A percentile compares a stretch with the other conserved stretches of the same genome.
These are phyloP conservation scores for Eucalyptus marginata DNA, from an alignment of 345 rosid species.

Conservation along the genomic window DNA sequence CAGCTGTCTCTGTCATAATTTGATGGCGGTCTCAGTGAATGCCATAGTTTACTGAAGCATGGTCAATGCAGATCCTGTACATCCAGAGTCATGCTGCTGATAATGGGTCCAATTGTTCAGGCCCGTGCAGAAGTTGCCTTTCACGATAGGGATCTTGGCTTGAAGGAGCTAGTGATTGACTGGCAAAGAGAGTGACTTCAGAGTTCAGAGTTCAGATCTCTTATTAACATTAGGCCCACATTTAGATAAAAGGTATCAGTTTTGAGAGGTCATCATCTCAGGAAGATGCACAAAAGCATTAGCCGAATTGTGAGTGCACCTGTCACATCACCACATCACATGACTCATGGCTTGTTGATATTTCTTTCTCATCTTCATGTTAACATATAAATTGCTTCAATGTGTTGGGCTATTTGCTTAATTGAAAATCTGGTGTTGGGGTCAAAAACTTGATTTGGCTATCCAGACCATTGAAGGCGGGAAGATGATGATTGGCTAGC, in stretches of 20 bases:
- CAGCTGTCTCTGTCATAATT: background rate
- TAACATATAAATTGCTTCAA: background rate
- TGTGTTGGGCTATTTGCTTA: background rate
- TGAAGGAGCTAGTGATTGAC: background rate
- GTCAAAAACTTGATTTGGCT: background rate
- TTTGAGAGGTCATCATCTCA: background rate
- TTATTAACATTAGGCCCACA: background rate
- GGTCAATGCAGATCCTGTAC: background rate
- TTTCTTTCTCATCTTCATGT: background rate
- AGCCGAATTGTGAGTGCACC: background rate
- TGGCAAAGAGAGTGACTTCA: background rate
- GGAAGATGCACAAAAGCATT: background rate
- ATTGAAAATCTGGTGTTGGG: background rate
- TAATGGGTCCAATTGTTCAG: background rate
- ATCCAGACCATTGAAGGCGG: background rate
- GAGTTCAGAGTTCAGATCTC: background rate
- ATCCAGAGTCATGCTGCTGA: background rate
- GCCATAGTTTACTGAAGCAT: background rate
- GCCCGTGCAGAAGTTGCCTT: background rate
- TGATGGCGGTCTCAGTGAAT: background rate
- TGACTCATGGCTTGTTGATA: background rate
- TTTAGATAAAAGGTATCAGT: background rate
- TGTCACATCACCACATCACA: background rate
- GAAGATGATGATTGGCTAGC: background rate
- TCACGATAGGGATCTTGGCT: background rate